These are phyloP conservation scores for Isoetes engelmannii DNA, from an alignment of 83 land plant species.

Conservation along the genomic window DNA sequence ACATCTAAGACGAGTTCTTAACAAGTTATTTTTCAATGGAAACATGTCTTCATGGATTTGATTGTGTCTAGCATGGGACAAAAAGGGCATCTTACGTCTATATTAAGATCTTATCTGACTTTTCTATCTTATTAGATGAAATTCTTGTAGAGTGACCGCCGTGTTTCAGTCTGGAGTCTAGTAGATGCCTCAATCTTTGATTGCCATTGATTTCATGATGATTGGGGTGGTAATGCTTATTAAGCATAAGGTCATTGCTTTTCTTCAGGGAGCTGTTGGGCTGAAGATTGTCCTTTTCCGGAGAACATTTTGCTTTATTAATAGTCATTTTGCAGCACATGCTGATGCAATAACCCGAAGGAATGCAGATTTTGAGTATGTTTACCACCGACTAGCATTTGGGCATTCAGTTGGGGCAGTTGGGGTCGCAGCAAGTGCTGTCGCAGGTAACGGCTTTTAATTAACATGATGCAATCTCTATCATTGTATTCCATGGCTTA, in stretches of 20 bases:
- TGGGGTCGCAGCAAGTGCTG: slow-evolving; percentile 3
- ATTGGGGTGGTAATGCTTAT: too few relatives aligned
- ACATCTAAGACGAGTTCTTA: too few relatives aligned
- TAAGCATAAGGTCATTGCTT: neutral
- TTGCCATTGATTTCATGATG: too few relatives aligned
- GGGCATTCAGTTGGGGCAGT: slow-evolving; percentile 6
- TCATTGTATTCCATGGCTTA: slow-evolving; percentile 9
- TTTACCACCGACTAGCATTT: slow-evolving; percentile 11
- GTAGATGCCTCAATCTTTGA: too few relatives aligned
- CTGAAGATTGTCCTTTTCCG: slow-evolving; percentile 2
- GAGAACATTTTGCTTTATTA: slow-evolving; percentile 11
- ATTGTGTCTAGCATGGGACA: too few relatives aligned
- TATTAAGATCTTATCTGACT: too few relatives aligned
- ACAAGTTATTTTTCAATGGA: too few relatives aligned
- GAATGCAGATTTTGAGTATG: slow-evolving; percentile 12
- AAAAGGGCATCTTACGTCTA: too few relatives aligned
- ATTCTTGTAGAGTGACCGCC: too few relatives aligned
- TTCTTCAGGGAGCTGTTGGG: slow-evolving; percentile 10
- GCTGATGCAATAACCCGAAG: slow-evolving; percentile 5
- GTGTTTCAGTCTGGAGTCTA: too few relatives aligned
- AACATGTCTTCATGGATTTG: too few relatives aligned
- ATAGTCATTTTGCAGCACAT: slow-evolving; percentile 15
- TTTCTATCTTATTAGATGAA: too few relatives aligned
- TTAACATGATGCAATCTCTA: neutral
- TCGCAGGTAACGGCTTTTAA: slow-evolving; percentile 10